These are phyloP conservation scores for Leishmania mexicana DNA, from an alignment of 208 protist genomes.

Conservation along the genomic window DNA sequence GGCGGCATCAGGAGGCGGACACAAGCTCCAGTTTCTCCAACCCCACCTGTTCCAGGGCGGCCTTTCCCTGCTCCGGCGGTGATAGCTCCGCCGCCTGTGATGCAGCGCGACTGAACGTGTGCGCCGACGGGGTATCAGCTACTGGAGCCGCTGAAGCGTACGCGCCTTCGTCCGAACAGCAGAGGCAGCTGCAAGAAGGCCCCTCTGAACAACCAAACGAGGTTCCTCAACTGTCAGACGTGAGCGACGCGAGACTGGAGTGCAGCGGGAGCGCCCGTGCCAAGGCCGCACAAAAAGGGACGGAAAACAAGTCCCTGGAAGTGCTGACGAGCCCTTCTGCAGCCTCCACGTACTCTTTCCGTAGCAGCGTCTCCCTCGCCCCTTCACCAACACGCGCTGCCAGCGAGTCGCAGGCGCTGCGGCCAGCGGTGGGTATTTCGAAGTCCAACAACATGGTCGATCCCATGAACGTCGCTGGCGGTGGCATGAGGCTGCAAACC, in stretches of 20 bases:
- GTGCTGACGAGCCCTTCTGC: not conserved
- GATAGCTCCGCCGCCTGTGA: not conserved
- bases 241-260: not conserved
- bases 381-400: not conserved
- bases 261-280: not conserved
- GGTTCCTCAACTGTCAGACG: not conserved
- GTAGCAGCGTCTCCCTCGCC: not conserved
- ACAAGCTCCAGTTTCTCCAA: not conserved
- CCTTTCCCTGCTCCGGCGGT: not conserved
- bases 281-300: not conserved
- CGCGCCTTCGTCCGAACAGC: not conserved
- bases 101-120: not conserved
- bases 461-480: not conserved
- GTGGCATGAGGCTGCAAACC: not conserved
- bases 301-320: not conserved
- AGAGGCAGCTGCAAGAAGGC: not conserved
- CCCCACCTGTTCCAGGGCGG: not conserved
- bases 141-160: not conserved
- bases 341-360: not conserved
- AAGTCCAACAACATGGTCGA: not conserved
- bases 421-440: not conserved
- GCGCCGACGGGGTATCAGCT: not conserved
- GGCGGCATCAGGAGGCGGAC: not conserved
- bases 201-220: no score
- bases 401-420: not conserved